Evolutionary conservation across 2,329 filamentous ascomycete species (phyloP).

Genomic region (Fusarium transvaalense): DNA sequence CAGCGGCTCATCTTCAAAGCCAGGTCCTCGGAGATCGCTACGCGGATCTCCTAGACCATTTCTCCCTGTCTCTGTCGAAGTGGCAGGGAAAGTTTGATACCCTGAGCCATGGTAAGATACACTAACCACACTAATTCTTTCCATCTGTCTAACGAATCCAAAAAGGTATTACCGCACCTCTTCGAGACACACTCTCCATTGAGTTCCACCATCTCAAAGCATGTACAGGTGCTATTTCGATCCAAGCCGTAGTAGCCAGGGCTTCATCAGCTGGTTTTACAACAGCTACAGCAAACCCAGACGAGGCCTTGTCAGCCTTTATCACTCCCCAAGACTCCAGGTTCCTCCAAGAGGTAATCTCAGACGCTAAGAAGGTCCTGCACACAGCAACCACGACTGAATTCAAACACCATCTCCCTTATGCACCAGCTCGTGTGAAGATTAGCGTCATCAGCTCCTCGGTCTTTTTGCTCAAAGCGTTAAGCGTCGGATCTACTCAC

Average conservation of each 20-base stretch:
- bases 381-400: conserved; percentile 31
- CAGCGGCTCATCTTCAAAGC: conserved; percentile 26
- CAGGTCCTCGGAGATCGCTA: conserved; percentile 39
- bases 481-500: conserved; percentile 30
- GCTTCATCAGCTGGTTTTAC: conserved; percentile 25
- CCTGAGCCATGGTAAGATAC: neutral
- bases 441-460: conserved; percentile 42
- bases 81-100: conserved; percentile 32
- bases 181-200: conserved; percentile 27
- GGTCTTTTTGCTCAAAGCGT: conserved; percentile 42
- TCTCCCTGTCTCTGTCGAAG: conserved; percentile 19
- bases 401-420: conserved; percentile 28
- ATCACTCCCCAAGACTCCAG: conserved; percentile 35
- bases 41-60: conserved; percentile 36
- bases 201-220: conserved; percentile 43
- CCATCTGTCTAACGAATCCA: too few relatives aligned
- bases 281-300: neutral
- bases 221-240: conserved; percentile 38
- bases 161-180: conserved; percentile 14
- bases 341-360: conserved; percentile 40
- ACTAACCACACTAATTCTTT: too few relatives aligned
- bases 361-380: conserved; percentile 34
- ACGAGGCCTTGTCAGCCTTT: conserved; percentile 27
- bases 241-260: conserved; percentile 40
- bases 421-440: conserved; percentile 33